Conservation (phyloP, 1,139 yeast genomes). For the Wickerhamomyces sp. region DNA sequence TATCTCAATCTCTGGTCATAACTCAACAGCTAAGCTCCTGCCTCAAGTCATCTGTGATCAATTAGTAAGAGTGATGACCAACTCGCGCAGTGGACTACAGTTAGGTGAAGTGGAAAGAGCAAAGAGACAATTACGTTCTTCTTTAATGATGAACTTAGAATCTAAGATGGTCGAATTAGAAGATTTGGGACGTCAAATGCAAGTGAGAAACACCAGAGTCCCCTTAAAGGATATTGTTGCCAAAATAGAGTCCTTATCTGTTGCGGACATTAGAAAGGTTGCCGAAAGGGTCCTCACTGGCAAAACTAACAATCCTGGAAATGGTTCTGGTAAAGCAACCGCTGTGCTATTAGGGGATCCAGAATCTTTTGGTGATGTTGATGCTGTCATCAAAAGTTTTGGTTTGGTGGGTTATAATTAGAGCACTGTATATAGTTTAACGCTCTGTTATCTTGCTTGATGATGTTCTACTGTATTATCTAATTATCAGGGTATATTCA, state of each 20-base stretch:
- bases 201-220: slow-evolving; percentile 75
- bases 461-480: too few relatives aligned
- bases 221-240: slow-evolving; percentile 79
- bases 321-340: slow-evolving; percentile 65
- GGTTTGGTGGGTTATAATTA: slow-evolving; percentile 42
- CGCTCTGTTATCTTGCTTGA: too few relatives aligned
- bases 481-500: too few relatives aligned
- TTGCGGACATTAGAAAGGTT: slow-evolving; percentile 64
- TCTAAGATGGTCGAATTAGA: slow-evolving; percentile 88
- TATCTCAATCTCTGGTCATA: slow-evolving; percentile 77
- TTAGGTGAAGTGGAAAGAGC: slow-evolving; percentile 80
- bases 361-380: slow-evolving; percentile 80
- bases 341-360: slow-evolving; percentile 88
- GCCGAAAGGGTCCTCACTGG: slow-evolving; percentile 79
- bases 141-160: slow-evolving; percentile 88
- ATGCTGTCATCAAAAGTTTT: slow-evolving; percentile 56
- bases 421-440: neutral
- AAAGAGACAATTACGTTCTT: slow-evolving; percentile 86
- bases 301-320: slow-evolving; percentile 44
- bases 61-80: slow-evolving; percentile 51
- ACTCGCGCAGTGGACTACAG: slow-evolving; percentile 48
- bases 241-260: slow-evolving; percentile 64
- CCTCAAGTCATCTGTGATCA: slow-evolving; percentile 81
- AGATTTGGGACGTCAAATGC: slow-evolving; percentile 93
- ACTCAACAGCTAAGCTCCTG: slow-evolving; percentile 80